Evolutionary conservation across 352 stramenopile species (phyloP), one percentile per base, ranked within the genome.

Genomic region (Phytophthora rubi): DNA sequence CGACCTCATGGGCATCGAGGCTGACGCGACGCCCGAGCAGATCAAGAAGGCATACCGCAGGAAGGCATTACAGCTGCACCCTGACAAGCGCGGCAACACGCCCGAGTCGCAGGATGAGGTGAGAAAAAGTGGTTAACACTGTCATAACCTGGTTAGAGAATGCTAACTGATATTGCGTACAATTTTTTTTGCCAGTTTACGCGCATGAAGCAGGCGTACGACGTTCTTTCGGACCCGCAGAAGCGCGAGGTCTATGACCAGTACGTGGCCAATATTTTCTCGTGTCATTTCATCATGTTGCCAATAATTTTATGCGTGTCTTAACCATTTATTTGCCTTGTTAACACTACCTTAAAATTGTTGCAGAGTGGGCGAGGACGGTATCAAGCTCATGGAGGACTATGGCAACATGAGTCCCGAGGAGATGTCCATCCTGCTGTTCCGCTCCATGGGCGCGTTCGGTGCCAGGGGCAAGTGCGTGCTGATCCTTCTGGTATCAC

Each of bases 11-110:
- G 89, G 84, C 62, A 85, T 96, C 53, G 75, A 80, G 44, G 18
- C 84, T 5, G 84, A 93, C 61, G 88, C 86, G 16, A 93, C 86
- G 55, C 76, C 82, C 33, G 88, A 94, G 72, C 66, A 90, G 67
- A 95, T 98, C 59, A 98, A 98, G 75, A 98, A 97, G 71, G 93
- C 94, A 13, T 98, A 98, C 70, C 79, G 88, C 45, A 88, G 86
- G 64, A 92, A 94, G 73, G 94, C 94, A 57, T 78, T 98, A 42
- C 95, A 97, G 73, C 91, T 97, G 44, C 95, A 98, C 60, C 95
- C 95, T 2, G 79, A 97, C 76, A 96, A 96, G 73, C 93, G 86
- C 37, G 86, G 86, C 59, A 93, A 93, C 71, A 91, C 86, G 53
- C 82, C 82, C 6, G 86, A 93, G 71, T 79, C 79, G n/a, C 86